Evolutionary conservation across 73 alveolate species (phyloP), one percentile per base, ranked within the genome.

Genomic region (Paramecium tetraurelia): DNA sequence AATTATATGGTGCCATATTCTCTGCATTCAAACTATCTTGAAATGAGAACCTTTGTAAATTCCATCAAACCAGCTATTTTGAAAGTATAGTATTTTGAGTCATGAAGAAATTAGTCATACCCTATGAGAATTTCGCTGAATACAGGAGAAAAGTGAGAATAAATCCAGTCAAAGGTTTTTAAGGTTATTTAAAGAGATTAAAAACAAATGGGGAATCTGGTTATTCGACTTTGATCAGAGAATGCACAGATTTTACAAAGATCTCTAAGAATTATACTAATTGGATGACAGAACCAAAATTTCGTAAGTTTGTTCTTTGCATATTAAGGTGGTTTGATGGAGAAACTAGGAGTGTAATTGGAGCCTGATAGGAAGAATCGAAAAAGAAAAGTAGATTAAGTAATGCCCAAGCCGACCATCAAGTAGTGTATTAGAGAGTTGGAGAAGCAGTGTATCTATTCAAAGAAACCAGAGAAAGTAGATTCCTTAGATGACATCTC

Each of bases 21-120:
- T 10, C 59, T 94, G 20, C 98, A 95, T 84, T 93, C 97, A 22
- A 94, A 94, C 59, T 92, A 83, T 18, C 21, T 83, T 53, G 98
- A 95, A 63, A 83, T 95, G 59, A 96, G 92, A 86, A 24, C 93
- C 12, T 89, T 94, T 18, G 96, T 95, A 1, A 95, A 92, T 57
- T 93, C 97, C 8, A 58, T 95, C 1, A 59, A 72, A 24, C 98
- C 98, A 10, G 93, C 93, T 1, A 86, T 86, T 16, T 36, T 86
- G 7, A 63, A 63, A 35, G 69, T 53, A 53, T 16, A 2, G 5
- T 5, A 0, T 68, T 5, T 16, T 5, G 5, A 0, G 4, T 53
- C 21, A 18, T 53, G 1, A 53, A 53, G 69, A 86, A 77, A 68
- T 53, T 86, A 22, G 93, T 86, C 36, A 58, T 86, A 14, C 77